Evolutionary conservation across 805 yeast species (phyloP).

Genomic region (Sugiyamaella qingdaonensis): DNA sequence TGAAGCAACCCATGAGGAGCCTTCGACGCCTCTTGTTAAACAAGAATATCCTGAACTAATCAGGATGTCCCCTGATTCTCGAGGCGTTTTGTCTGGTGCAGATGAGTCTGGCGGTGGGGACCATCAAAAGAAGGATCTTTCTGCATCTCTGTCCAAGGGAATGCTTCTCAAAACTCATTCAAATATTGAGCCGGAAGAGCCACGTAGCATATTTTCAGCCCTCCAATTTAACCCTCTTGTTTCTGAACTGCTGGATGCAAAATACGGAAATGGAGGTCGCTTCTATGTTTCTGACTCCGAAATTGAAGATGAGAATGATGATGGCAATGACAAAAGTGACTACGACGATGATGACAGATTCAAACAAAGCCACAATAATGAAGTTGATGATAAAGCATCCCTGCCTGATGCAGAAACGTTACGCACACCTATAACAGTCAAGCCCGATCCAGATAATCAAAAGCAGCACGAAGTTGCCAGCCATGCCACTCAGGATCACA

Average conservation of each 20-base stretch:
- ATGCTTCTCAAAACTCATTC: background rate
- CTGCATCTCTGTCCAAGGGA: background rate
- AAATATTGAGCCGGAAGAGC: background rate
- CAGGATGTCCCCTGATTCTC: no score
- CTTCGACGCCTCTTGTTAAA: background rate
- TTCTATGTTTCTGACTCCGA: conserved; percentile 52
- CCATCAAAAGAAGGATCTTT: background rate
- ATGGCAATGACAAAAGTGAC: conserved; percentile 14
- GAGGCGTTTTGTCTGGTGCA: no score
- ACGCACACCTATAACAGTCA: background rate
- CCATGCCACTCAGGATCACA: background rate
- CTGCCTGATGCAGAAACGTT: background rate
- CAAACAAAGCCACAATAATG: background rate
- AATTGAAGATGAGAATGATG: conserved; percentile 21
- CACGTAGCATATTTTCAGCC: conserved; percentile 72
- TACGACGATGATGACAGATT: conserved; percentile 8
- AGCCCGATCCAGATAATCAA: background rate
- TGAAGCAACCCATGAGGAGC: background rate
- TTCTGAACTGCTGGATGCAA: conserved; percentile 71
- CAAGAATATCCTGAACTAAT: no score
- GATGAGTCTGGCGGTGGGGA: background rate
- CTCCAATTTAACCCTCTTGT: conserved; percentile 76
- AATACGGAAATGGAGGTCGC: conserved; percentile 87
- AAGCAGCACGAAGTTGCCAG: background rate
- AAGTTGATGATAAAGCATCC: background rate